Evolutionary conservation across 495 filamentous ascomycete genomes (phyloP), one percentile per base, ranked within the genome.

Genomic region (Aspergillus nidulans): DNA sequence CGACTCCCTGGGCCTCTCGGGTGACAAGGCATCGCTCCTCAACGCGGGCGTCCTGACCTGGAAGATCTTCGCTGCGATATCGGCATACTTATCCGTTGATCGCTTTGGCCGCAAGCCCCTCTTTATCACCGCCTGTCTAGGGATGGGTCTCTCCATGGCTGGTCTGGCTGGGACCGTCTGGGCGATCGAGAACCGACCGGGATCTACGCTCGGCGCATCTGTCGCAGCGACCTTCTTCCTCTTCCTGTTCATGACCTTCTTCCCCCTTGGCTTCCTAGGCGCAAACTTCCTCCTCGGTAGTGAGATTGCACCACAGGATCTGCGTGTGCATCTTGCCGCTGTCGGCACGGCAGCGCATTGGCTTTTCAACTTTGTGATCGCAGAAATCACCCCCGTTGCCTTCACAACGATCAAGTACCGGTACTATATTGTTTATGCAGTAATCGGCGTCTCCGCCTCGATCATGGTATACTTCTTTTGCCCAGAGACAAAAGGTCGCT

Each of bases 241-340:
- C 1, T 78, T 68, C 55, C 60, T 61, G 34, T 77, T 73, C 57
- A 67, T 68, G 46, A 71, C 74, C 41, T 71, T 74, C 55, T 77
- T 76, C 63, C 73, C 75, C 8, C 69, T 75, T 34, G 68, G 85
- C 3, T 89, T 85, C 79, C 75, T 87, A 0, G 85, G 85, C 0
- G 71, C 89, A 7, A 85, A 85, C 0, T 89, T 85, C 80, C 72
- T 88, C 18, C 80, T 80, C 46, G 77, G 77, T 1, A 80, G 82
- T 4, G 85, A 87, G 63, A 79, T 89, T 60, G 87, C 85, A 56
- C 85, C 85, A 4, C 76, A 88, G 52, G 80, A 82, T 62, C 84
- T 85, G 4, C 77, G 86, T 30, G 84, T 77, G 12, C 81, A 84
- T 57, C 84, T 85, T 32, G 88, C 85, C 60, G 85, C 85, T 9